These are phyloP conservation scores for Suhomyces bolitotheri DNA, from an alignment of 1,139 yeast genomes.

Conservation along the genomic window DNA sequence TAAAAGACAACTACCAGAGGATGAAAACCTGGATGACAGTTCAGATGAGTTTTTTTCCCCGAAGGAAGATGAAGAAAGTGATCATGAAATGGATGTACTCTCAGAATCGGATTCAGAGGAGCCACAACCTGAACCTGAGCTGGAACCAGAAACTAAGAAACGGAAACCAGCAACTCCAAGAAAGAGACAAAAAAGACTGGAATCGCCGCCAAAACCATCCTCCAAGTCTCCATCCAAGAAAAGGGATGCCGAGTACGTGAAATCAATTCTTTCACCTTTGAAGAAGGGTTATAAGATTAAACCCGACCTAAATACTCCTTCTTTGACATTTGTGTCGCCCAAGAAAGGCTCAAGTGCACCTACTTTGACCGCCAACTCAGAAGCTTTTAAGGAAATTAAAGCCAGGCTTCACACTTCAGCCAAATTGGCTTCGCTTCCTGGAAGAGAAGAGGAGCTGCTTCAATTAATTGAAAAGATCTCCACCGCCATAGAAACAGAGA, in stretches of 20 bases:
- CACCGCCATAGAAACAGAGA: conserved; percentile 65
- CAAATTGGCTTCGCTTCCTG: conserved; percentile 55
- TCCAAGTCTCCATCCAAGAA: conserved; percentile 11
- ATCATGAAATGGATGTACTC: conserved; percentile 9
- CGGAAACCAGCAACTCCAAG: conserved; percentile 9
- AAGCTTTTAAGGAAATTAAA: conserved; percentile 55
- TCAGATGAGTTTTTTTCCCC: conserved; percentile 7
- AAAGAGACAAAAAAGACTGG: conserved; percentile 8
- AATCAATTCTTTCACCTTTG: conserved; percentile 30
- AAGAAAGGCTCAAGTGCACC: conserved; percentile 12
- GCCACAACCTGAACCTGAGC: conserved; percentile 12
- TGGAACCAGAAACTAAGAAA: conserved; percentile 15
- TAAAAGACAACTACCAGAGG: conserved; percentile 3
- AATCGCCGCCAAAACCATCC: conserved; percentile 11
- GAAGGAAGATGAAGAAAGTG: conserved; percentile 12
- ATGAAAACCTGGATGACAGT: conserved; percentile 2
- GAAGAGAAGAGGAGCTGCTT: conserved; percentile 86
- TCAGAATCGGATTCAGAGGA: conserved; percentile 13
- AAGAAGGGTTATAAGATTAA: conserved; percentile 31
- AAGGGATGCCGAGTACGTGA: conserved; percentile 19
- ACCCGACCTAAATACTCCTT: conserved; percentile 26
- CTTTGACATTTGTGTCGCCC: conserved; percentile 28
- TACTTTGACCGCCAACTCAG: conserved; percentile 23
- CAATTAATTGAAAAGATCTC: conserved; percentile 71
- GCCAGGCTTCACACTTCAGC: conserved; percentile 61